Evolutionary conservation across 2,329 filamentous ascomycete genomes (phyloP).

Genomic region (Huntiella omanensis): DNA sequence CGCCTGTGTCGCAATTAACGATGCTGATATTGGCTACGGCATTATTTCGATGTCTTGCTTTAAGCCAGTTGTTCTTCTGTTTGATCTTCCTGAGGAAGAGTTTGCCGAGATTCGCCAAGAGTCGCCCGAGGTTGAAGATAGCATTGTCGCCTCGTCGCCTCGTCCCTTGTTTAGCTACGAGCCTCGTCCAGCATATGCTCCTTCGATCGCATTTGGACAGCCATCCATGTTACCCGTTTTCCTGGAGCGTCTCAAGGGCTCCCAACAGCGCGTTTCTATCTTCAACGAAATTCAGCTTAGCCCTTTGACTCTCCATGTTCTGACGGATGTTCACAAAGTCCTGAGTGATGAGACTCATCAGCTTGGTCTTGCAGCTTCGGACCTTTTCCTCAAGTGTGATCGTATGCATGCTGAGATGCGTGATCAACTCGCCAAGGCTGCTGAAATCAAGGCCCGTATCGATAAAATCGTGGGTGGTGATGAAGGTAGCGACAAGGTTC

Average conservation of each 20-base stretch:
- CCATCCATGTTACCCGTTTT: slow-evolving; percentile 35
- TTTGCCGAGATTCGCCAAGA: slow-evolving; percentile 14
- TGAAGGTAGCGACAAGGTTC: slow-evolving; percentile 36
- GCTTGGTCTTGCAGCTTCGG: slow-evolving; percentile 49
- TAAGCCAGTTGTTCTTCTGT: slow-evolving; percentile 38
- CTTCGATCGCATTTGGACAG: slow-evolving; percentile 40
- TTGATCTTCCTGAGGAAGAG: slow-evolving; percentile 38
- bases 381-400: slow-evolving; percentile 54
- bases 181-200: slow-evolving; percentile 47
- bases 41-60: slow-evolving; percentile 39
- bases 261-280: slow-evolving; percentile 40
- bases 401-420: slow-evolving; percentile 47
- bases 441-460: slow-evolving; percentile 45
- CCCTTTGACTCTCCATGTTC: slow-evolving; percentile 48
- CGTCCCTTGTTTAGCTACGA: slow-evolving; percentile 35
- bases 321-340: slow-evolving; percentile 55
- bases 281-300: slow-evolving; percentile 52
- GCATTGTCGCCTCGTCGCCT: background rate
- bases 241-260: slow-evolving; percentile 37
- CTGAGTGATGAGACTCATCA: slow-evolving; percentile 50
- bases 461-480: slow-evolving; percentile 39
- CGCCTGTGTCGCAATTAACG: slow-evolving; percentile 33
- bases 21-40: slow-evolving; percentile 46
- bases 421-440: slow-evolving; percentile 47
- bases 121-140: slow-evolving; percentile 2